Evolutionary conservation across 2,329 filamentous ascomycete genomes (phyloP).

Genomic region (Lasiodiplodia citricola): DNA sequence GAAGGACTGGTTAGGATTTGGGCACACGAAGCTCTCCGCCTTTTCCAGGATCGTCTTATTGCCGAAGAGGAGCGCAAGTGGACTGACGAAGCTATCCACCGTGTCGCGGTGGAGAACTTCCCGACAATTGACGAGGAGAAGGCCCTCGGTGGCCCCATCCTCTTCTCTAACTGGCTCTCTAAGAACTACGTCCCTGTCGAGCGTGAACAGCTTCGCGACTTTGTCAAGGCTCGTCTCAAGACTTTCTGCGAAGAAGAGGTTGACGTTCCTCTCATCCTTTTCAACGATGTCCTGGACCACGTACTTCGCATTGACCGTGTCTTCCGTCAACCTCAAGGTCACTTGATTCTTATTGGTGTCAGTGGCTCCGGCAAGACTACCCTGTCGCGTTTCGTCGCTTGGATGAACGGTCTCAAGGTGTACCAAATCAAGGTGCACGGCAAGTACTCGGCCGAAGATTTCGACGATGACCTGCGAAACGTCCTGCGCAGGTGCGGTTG

Average conservation of each 20-base stretch:
- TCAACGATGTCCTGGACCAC: constrained; percentile 98
- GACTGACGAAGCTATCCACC: constrained; percentile 86
- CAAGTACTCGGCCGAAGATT: constrained; percentile 97
- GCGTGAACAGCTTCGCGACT: constrained; percentile 91
- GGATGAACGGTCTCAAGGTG: constrained; percentile 99
- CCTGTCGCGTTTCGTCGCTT: constrained; percentile 94
- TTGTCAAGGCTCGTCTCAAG: constrained; percentile 94
- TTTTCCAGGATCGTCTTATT: constrained; percentile 97
- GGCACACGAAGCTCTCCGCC: constrained; percentile 93
- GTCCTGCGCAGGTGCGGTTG: constrained; percentile 93
- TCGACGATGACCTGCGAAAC: constrained; percentile 94
- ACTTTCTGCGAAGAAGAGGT: constrained; percentile 99
- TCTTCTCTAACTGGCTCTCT: constrained; percentile 99
- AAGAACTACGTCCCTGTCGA: constrained; percentile 98
- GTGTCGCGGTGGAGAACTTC: constrained; percentile 90
- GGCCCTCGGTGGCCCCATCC: constrained; percentile 87
- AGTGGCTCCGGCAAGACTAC: constrained; percentile 99
- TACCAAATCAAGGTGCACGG: constrained; percentile 99
- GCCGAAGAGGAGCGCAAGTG: constrained; percentile 92
- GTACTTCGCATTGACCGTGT: constrained; percentile 98
- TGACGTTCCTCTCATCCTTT: constrained; percentile 96
- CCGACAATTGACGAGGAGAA: constrained; percentile 91
- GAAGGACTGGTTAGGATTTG: constrained; percentile 96
- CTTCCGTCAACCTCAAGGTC: constrained; percentile 96
- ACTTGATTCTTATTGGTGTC: constrained; percentile 97